These are phyloP conservation scores for Aquilaria sinensis DNA, from an alignment of 345 rosid species.

Conservation along the genomic window DNA sequence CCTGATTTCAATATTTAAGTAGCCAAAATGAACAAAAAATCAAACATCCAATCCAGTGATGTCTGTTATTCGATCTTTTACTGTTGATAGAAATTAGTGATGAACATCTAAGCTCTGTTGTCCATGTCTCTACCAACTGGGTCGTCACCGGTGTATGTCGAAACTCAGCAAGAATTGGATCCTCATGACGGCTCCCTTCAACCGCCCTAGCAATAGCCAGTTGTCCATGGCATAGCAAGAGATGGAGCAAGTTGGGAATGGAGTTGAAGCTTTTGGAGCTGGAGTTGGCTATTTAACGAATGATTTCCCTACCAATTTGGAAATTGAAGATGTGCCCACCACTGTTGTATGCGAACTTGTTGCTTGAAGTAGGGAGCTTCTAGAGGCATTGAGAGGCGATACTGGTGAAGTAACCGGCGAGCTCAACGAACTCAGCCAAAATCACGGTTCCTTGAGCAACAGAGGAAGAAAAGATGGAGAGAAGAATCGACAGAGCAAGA, in stretches of 20 bases:
- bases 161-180: slow-evolving; percentile 46
- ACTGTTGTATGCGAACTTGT: neutral
- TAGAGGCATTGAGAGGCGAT: slow-evolving; percentile 4
- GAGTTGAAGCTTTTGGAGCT: too few relatives aligned
- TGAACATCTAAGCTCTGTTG: slow-evolving; percentile 65
- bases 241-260: neutral
- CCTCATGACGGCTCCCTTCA: slow-evolving; percentile 67
- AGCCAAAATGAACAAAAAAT: neutral
- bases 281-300: too few relatives aligned
- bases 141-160: slow-evolving; percentile 40
- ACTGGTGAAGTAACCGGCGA: neutral
- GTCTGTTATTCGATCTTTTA: slow-evolving; percentile 82
- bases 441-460: slow-evolving; percentile 1
- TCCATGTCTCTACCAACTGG: slow-evolving; percentile 61
- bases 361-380: neutral
- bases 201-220: slow-evolving; percentile 41
- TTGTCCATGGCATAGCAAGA: slow-evolving; percentile 6
- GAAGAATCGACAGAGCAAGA: too few relatives aligned
- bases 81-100: slow-evolving; percentile 65
- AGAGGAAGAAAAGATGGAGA: neutral
- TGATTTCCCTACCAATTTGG: neutral
- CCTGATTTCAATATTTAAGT: neutral
- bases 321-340: slow-evolving; percentile 1
- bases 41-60: slow-evolving; percentile 46
- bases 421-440: neutral